A percentile compares a stretch with the other conserved stretches of the same genome.
Conservation (phyloP, 225 moss, liverwort and hornwort species). For the Physcomitrellopsis africana region DNA sequence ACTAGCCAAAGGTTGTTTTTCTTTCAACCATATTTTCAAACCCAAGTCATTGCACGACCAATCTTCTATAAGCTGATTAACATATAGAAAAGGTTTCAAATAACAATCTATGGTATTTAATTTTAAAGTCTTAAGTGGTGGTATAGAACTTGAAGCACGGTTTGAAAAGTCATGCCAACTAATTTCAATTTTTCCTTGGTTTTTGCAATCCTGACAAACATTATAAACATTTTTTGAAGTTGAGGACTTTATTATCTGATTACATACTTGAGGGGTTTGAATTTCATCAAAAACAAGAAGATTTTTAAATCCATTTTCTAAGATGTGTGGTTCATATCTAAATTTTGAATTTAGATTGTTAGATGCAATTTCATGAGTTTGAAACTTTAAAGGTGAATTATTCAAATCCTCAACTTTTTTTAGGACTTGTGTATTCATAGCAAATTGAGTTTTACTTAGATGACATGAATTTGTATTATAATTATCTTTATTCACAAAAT, state of each 20-base stretch:
- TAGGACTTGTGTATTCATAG: neutral
- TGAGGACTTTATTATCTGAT: constrained; percentile 30
- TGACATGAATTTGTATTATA: neutral
- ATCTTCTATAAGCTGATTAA: constrained; percentile 11
- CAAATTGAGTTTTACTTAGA: neutral
- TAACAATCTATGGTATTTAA: neutral
- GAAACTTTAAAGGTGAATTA: constrained; percentile 10
- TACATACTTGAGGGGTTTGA: neutral
- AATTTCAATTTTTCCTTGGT: constrained; percentile 2
- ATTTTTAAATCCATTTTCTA: neutral
- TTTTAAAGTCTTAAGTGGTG: neutral
- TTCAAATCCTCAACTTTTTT: neutral
- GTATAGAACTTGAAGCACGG: neutral
- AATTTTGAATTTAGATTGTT: neutral
- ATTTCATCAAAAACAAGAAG: neutral
- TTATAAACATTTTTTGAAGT: constrained; percentile 21
- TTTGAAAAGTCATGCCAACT: constrained; percentile 29
- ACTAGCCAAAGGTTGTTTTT: constrained; percentile 34
- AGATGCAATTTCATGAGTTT: constrained; percentile 32
- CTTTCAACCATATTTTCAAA: constrained; percentile 44
- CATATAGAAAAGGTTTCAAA: neutral
- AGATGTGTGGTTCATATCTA: constrained; percentile 14
- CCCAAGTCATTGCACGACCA: constrained; percentile 40
- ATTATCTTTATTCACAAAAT: neutral
- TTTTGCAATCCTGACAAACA: constrained; percentile 26